phyloP scores from a whole-genome alignment of 176 grass and related monocot genomes.

The Ensete ventricosum region DNA sequence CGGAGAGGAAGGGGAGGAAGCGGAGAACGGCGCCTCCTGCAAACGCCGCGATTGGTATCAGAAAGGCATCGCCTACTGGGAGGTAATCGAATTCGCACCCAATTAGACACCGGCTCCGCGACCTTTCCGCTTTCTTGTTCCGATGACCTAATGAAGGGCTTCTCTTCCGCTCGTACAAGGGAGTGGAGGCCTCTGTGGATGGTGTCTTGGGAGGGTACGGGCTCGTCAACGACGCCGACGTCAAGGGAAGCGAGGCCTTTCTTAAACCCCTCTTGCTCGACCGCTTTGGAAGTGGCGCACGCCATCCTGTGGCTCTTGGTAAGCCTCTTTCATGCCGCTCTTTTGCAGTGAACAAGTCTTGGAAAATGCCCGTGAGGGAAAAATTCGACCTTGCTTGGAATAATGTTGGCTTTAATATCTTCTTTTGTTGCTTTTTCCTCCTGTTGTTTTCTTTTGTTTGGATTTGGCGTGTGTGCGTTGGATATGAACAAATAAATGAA shows the following conservation, averaged over 20 bases:
- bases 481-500: background rate
- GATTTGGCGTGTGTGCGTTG: background rate
- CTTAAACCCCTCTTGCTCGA: constrained; percentile 53
- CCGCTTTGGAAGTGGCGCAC: constrained; percentile 45
- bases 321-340: constrained; percentile 8
- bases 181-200: constrained; percentile 84
- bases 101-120: background rate
- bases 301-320: constrained; percentile 74
- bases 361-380: background rate
- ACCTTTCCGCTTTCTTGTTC: background rate
- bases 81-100: constrained; percentile 42
- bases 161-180: constrained; percentile 19
- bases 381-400: background rate
- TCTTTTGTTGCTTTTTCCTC: background rate
- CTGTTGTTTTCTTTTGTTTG: background rate
- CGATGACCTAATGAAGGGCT: background rate
- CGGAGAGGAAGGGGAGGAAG: constrained; percentile 1
- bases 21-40: constrained; percentile 1
- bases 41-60: constrained; percentile 73
- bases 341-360: background rate
- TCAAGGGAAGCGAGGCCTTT: constrained; percentile 88
- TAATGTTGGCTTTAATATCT: background rate
- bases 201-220: constrained; percentile 90
- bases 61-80: constrained; percentile 95
- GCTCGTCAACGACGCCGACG: constrained; percentile 71